A percentile compares a stretch with the other conserved stretches of the same genome.
Conservation (phyloP, 1,284 basidiomycete species). For the Ganoderma lucidum region DNA sequence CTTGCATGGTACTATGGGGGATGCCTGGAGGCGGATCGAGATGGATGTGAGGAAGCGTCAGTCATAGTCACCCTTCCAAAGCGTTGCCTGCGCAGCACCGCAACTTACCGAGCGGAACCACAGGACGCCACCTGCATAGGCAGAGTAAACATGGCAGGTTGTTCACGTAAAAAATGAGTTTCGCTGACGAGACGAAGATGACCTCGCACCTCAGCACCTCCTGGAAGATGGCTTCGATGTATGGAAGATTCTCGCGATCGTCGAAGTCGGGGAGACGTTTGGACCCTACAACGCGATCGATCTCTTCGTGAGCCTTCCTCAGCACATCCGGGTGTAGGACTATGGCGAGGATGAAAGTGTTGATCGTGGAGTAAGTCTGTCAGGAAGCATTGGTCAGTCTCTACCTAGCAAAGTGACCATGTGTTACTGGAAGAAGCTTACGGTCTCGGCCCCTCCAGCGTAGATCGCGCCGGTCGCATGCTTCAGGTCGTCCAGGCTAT, state of each 20-base stretch:
- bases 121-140: slow-evolving; percentile 31
- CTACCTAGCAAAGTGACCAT: background rate
- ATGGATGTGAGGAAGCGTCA: background rate
- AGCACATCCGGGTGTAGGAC: slow-evolving; percentile 42
- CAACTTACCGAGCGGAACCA: slow-evolving; percentile 32
- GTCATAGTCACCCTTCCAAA: background rate
- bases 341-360: slow-evolving; percentile 41
- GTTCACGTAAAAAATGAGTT: background rate
- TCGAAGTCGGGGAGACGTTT: slow-evolving; percentile 42
- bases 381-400: background rate
- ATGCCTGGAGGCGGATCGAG: slow-evolving; percentile 25
- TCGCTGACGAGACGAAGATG: background rate
- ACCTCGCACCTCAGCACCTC: slow-evolving; percentile 31
- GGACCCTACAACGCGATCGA: slow-evolving; percentile 43
- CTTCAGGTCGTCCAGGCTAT: slow-evolving; percentile 31
- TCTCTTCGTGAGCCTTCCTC: slow-evolving; percentile 45
- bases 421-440: slow-evolving; percentile 3
- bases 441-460: slow-evolving; percentile 32
- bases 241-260: slow-evolving; percentile 44
- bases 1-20: slow-evolving; percentile 36
- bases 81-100: background rate
- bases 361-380: slow-evolving; percentile 34
- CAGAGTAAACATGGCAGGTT: background rate
- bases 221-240: slow-evolving; percentile 41
- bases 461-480: slow-evolving; percentile 29